Conservation (phyloP, 2,329 filamentous ascomycete species). For the Aureobasidium sp. region DNA sequence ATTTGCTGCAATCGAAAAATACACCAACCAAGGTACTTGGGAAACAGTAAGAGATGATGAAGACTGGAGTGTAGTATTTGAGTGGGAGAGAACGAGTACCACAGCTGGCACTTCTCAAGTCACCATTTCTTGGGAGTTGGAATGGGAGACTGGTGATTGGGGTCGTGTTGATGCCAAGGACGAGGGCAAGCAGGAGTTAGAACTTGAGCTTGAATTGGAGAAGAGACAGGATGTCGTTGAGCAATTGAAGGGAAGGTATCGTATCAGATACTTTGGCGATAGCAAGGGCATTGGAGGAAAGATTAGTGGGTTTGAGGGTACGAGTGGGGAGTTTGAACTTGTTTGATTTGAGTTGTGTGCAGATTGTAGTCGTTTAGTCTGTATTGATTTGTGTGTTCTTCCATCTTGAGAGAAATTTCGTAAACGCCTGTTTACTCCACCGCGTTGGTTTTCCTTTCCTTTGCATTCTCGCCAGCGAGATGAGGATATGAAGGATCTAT, state of each 20-base stretch:
- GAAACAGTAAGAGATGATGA: slow-evolving; percentile 59
- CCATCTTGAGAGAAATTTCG: too few species aligned
- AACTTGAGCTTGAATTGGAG: slow-evolving; percentile 25
- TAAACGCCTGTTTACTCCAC: too few species aligned
- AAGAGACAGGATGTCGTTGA: neutral
- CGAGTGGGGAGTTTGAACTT: slow-evolving; percentile 49
- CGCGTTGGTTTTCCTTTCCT: too few species aligned
- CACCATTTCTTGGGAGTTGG: slow-evolving; percentile 70
- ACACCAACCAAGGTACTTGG: slow-evolving; percentile 50
- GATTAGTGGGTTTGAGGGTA: slow-evolving; percentile 63
- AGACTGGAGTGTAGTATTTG: slow-evolving; percentile 78
- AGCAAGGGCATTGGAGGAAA: slow-evolving; percentile 58
- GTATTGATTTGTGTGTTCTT: neutral
- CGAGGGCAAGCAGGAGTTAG: slow-evolving; percentile 17
- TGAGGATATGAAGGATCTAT: too few species aligned
- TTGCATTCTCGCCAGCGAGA: too few species aligned
- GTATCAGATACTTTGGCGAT: slow-evolving; percentile 79
- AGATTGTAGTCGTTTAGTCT: neutral
- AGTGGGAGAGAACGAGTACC: slow-evolving; percentile 67
- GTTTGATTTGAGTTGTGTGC: slow-evolving; percentile 14
- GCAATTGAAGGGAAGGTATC: slow-evolving; percentile 55
- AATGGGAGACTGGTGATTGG: slow-evolving; percentile 40
- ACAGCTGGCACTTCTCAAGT: slow-evolving; percentile 71
- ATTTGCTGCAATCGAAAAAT: slow-evolving; percentile 67
- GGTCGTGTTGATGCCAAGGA: slow-evolving; percentile 1